phyloP scores from a whole-genome alignment of 192 early-diverging fungal genomes.

The Ambispora gerdemannii region DNA sequence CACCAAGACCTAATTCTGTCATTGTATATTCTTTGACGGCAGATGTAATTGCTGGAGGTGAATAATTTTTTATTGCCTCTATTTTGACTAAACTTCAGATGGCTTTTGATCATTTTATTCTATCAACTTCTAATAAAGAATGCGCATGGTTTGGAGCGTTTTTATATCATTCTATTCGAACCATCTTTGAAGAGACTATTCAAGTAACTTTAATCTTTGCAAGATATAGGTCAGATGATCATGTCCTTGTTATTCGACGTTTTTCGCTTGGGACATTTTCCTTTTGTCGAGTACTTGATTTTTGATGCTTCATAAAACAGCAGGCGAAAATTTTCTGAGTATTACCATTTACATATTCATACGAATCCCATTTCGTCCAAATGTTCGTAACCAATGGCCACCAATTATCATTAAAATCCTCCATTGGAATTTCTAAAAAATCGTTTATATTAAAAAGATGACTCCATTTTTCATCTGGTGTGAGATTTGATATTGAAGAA shows the following conservation, averaged over 20 bases:
- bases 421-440: not conserved
- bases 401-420: slow-evolving; percentile 28
- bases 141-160: slow-evolving; percentile 4
- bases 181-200: not conserved
- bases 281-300: not conserved
- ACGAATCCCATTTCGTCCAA: slow-evolving; percentile 19
- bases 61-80: slow-evolving; percentile 11
- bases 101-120: not conserved
- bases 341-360: not conserved
- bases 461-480: slow-evolving; percentile 18
- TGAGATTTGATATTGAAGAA: too few relatives aligned
- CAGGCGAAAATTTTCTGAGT: not conserved
- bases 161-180: slow-evolving; percentile 2
- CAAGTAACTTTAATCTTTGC: slow-evolving; percentile 18
- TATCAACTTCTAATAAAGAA: not conserved
- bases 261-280: not conserved
- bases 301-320: not conserved
- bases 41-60: not conserved
- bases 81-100: not conserved
- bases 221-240: not conserved
- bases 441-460: slow-evolving; percentile 24
- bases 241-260: not conserved
- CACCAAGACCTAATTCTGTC: not conserved
- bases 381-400: slow-evolving; percentile 28
- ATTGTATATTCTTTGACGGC: slow-evolving; percentile 15